phyloP scores from a whole-genome alignment of 176 grass and related monocot genomes.

The Echinochloa phyllopogon region DNA sequence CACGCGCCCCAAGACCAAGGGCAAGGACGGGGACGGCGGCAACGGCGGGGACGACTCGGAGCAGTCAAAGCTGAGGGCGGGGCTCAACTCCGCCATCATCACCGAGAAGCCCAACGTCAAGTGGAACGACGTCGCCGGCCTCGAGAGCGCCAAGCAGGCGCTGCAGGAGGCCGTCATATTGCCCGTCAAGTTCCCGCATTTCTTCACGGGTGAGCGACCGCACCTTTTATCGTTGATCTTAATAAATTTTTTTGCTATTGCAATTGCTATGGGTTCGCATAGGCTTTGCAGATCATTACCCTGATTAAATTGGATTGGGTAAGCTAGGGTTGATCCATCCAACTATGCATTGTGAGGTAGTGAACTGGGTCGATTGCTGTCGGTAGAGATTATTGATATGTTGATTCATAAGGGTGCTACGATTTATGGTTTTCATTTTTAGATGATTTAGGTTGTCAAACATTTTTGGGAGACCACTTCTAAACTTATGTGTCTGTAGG shows the following conservation, averaged over 20 bases:
- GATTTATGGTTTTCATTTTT: not conserved
- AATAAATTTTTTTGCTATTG: constrained; percentile 3
- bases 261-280: not conserved
- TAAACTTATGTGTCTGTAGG: not conserved
- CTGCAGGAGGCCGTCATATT: constrained; percentile 97
- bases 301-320: not conserved
- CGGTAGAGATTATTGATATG: not conserved
- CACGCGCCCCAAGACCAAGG: constrained; percentile 91
- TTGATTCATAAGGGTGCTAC: not conserved
- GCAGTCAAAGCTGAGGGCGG: constrained; percentile 84
- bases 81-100: constrained; percentile 89
- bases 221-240: not conserved
- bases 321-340: not conserved
- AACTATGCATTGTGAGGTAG: not conserved
- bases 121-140: constrained; percentile 96
- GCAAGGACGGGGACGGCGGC: constrained; percentile 79
- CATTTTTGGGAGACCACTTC: not conserved
- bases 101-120: constrained; percentile 97
- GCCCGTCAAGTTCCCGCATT: constrained; percentile 98
- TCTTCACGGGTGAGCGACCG: constrained; percentile 83
- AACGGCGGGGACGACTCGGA: constrained; percentile 83
- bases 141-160: constrained; percentile 96
- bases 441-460: not conserved
- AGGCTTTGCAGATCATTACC: constrained; percentile 20
- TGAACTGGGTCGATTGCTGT: not conserved